phyloP scores from a whole-genome alignment of 352 stramenopile genomes.

The Pythium diclinum region DNA sequence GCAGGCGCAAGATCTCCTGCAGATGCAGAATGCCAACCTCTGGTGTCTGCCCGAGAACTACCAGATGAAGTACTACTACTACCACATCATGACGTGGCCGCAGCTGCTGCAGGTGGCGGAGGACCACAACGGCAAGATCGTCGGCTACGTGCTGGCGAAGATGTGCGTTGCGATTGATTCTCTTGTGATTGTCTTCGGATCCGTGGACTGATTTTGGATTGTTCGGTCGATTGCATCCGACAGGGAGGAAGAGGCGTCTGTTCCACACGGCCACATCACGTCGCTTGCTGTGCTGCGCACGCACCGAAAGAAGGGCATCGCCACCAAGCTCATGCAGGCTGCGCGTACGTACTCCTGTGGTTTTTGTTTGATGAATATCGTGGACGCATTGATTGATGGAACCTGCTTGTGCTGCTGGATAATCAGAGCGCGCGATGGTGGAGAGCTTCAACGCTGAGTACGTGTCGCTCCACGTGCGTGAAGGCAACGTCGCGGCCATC shows the following conservation, averaged over 20 bases:
- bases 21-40: conserved; percentile 99
- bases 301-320: conserved; percentile 96
- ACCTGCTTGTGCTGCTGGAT: not conserved
- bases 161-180: conserved; percentile 81
- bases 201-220: conserved; percentile 1
- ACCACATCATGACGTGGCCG: conserved; percentile 99
- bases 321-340: conserved; percentile 97
- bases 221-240: not conserved
- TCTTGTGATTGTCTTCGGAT: not conserved
- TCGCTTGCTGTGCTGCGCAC: conserved; percentile 96
- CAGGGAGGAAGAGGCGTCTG: conserved; percentile 32
- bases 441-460: conserved; percentile 98
- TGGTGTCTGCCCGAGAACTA: conserved; percentile 99
- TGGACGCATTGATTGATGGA: not conserved
- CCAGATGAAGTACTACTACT: conserved; percentile 99
- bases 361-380: not conserved
- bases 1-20: conserved; percentile 93
- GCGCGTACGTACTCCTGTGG: conserved; percentile 50
- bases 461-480: conserved; percentile 98
- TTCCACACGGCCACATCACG: conserved; percentile 95
- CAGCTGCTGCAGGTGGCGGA: conserved; percentile 99
- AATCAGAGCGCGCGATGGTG: conserved; percentile 91
- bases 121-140: conserved; percentile 97
- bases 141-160: conserved; percentile 99
- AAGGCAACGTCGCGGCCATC: conserved; percentile 97